A percentile compares a stretch with the other conserved stretches of the same genome.
phyloP scores from a whole-genome alignment of 306 rosid species.

The Fagus sylvatica region DNA sequence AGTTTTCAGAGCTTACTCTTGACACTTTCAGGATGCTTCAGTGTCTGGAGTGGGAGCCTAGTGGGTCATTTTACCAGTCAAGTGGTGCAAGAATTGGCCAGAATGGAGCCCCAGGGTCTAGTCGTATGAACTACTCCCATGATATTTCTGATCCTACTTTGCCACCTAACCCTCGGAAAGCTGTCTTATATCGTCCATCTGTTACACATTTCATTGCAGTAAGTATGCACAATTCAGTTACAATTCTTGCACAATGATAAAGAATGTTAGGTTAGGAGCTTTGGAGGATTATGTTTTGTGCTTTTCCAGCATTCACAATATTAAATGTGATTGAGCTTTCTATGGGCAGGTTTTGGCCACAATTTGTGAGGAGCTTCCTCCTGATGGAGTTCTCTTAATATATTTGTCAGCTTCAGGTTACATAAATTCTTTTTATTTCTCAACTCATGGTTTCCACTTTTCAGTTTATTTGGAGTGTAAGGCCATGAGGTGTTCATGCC shows the following conservation, averaged over 20 bases:
- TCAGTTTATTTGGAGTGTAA: conserved; percentile 4
- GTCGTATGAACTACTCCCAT: conserved; percentile 67
- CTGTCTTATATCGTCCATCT: conserved; percentile 81
- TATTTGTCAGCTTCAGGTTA: conserved; percentile 95
- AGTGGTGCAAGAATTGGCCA: conserved; percentile 55
- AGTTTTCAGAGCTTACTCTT: conserved; percentile 85
- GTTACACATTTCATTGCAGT: conserved; percentile 88
- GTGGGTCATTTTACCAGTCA: conserved; percentile 83
- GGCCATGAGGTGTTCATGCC: conserved; percentile 15
- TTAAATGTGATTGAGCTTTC: conserved; percentile 25
- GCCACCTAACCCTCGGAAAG: conserved; percentile 87
- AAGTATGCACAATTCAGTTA: conserved; percentile 40
- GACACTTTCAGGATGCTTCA: conserved; percentile 99
- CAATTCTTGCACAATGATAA: background rate
- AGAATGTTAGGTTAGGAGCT: background rate
- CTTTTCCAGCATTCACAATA: conserved; percentile 6
- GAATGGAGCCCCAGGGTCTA: conserved; percentile 60
- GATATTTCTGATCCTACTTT: conserved; percentile 90
- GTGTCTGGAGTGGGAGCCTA: conserved; percentile 96
- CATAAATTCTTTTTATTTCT: conserved; percentile 17
- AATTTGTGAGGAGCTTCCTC: conserved; percentile 93
- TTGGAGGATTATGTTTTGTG: conserved; percentile 7
- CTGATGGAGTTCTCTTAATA: conserved; percentile 83
- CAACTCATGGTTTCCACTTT: background rate
- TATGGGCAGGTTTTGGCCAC: conserved; percentile 86